These are phyloP conservation scores for Penicillium sclerotiorum DNA, from an alignment of 2,329 filamentous ascomycete species.

Conservation along the genomic window DNA sequence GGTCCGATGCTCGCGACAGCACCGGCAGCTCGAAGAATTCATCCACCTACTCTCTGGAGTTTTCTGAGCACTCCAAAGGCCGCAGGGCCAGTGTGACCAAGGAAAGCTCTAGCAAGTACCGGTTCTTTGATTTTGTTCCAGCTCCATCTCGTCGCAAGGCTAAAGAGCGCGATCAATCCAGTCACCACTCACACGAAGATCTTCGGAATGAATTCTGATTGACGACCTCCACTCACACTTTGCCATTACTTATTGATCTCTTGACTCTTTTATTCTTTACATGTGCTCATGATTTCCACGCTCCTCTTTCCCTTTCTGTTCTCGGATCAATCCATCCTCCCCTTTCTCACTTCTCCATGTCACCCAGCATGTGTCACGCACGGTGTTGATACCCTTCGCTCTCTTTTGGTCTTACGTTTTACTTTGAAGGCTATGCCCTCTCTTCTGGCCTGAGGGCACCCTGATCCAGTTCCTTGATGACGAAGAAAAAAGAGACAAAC, in stretches of 20 bases:
- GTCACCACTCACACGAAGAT: conserved; percentile 38
- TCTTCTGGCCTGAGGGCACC: conserved; percentile 4
- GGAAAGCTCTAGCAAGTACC: conserved; percentile 44
- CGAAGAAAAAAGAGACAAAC: not conserved
- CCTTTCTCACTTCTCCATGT: conserved; percentile 16
- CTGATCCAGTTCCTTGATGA: conserved; percentile 3
- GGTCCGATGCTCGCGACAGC: conserved; percentile 45
- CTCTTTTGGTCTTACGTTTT: conserved; percentile 35
- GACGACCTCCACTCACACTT: not conserved
- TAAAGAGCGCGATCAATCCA: conserved; percentile 42
- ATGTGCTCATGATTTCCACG: conserved; percentile 41
- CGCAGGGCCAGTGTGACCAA: conserved; percentile 43
- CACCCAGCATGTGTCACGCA: conserved; percentile 43
- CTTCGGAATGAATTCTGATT: conserved; percentile 35
- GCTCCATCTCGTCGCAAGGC: conserved; percentile 44
- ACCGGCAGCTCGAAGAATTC: conserved; percentile 51
- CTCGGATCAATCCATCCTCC: conserved; percentile 8
- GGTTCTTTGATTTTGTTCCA: conserved; percentile 49
- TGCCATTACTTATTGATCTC: conserved; percentile 16
- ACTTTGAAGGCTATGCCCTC: conserved; percentile 1
- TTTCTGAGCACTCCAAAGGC: conserved; percentile 38
- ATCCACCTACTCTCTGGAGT: conserved; percentile 49
- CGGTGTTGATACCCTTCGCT: conserved; percentile 47
- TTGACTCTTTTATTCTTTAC: conserved; percentile 18
- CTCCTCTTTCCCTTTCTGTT: conserved; percentile 25